These are phyloP conservation scores for Parastagonospora nodorum DNA, from an alignment of 2,329 filamentous ascomycete species.

Conservation along the genomic window DNA sequence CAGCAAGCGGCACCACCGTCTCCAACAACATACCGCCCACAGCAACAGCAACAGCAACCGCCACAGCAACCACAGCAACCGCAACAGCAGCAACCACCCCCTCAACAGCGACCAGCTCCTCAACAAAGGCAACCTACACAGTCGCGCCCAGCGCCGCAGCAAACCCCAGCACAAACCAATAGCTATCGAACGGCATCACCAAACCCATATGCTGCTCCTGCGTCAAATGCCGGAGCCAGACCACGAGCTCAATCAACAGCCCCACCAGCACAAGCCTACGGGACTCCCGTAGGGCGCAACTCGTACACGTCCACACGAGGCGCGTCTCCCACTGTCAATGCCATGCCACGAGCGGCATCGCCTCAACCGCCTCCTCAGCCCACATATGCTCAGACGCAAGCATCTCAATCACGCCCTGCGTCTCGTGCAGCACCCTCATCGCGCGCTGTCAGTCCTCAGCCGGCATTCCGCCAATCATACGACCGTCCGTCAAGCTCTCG, in stretches of 20 bases:
- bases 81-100: constrained; percentile 43
- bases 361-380: constrained; percentile 53
- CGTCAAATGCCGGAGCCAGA: constrained; percentile 32
- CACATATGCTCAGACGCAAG: constrained; percentile 19
- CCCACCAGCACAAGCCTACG: constrained; percentile 41
- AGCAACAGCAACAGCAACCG: constrained; percentile 16
- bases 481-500: constrained; percentile 55
- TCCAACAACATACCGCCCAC: constrained; percentile 10
- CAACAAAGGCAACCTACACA: constrained; percentile 12
- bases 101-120: constrained; percentile 37
- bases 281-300: constrained; percentile 35
- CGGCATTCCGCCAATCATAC: constrained; percentile 55
- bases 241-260: constrained; percentile 47
- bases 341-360: constrained; percentile 49
- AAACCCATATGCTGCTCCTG: constrained; percentile 61
- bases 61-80: constrained; percentile 51
- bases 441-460: constrained; percentile 58
- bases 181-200: constrained; percentile 55
- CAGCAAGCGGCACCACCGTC: constrained; percentile 8
- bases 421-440: constrained; percentile 42
- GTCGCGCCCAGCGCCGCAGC: neutral
- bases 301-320: constrained; percentile 47
- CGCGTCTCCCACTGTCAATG: constrained; percentile 44
- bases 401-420: constrained; percentile 29
- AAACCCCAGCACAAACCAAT: constrained; percentile 7